Conservation (phyloP, 352 stramenopile genomes). For the Phytopythium chamaehyphon region DNA sequence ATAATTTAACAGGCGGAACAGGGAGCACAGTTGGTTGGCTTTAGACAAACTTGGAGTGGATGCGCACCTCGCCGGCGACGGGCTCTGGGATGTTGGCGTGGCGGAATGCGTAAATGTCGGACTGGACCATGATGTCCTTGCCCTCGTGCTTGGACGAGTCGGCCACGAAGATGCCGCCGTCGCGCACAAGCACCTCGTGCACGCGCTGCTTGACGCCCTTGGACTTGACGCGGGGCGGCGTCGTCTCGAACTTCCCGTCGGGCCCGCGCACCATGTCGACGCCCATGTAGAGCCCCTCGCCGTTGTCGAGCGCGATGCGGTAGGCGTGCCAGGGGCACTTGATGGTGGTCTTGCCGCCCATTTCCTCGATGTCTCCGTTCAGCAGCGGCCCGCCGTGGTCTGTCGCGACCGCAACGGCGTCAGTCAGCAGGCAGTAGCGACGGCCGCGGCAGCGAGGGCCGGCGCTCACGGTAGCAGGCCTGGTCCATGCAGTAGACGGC, state of each 20-base stretch:
- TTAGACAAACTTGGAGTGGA: slow-evolving; percentile 56
- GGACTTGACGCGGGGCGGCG: slow-evolving; percentile 60
- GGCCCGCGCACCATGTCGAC: slow-evolving; percentile 63
- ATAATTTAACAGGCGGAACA: neutral
- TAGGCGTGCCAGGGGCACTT: slow-evolving; percentile 87
- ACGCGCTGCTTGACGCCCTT: slow-evolving; percentile 86
- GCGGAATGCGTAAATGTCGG: slow-evolving; percentile 75
- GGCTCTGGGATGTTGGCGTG: slow-evolving; percentile 34
- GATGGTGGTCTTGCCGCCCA: slow-evolving; percentile 69
- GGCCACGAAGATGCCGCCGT: slow-evolving; percentile 67
- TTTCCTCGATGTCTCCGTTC: slow-evolving; percentile 83
- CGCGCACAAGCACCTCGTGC: slow-evolving; percentile 66
- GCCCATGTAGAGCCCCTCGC: slow-evolving; percentile 83
- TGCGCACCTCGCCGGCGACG: slow-evolving; percentile 41
- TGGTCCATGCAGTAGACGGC: slow-evolving; percentile 85
- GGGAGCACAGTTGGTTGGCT: neutral
- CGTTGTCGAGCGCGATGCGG: slow-evolving; percentile 76
- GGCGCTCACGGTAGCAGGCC: slow-evolving; percentile 77
- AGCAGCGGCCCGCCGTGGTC: slow-evolving; percentile 76
- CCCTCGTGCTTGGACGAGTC: slow-evolving; percentile 50
- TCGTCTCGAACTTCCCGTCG: slow-evolving; percentile 41
- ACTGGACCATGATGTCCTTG: slow-evolving; percentile 40
- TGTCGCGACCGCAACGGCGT: slow-evolving; percentile 12
- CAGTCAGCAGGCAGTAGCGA: no score
- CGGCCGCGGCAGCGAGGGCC: no score